phyloP scores from a whole-genome alignment of 768 basidiomycete genomes.

The Lepiota brunneoincarnata region DNA sequence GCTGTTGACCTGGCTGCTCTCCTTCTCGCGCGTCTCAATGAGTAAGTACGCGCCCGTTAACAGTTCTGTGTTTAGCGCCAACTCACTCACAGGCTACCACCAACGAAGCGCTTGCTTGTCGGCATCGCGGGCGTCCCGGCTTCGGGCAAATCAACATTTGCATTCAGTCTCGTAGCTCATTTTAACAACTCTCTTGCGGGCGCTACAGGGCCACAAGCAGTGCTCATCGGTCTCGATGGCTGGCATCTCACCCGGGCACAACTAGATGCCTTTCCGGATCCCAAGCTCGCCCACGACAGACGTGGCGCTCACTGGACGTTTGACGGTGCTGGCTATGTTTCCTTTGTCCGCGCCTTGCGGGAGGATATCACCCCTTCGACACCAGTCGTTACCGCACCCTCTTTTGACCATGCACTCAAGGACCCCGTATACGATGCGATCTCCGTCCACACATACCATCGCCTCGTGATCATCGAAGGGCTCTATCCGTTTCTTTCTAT shows the following conservation, averaged over 20 bases:
- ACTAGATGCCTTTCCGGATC: constrained; percentile 74
- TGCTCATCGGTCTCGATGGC: constrained; percentile 83
- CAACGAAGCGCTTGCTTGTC: constrained; percentile 54
- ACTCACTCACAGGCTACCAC: constrained; percentile 27
- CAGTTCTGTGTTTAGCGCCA: not conserved
- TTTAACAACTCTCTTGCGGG: constrained; percentile 43
- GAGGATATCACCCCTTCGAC: constrained; percentile 15
- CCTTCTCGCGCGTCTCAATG: constrained; percentile 26
- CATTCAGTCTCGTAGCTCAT: constrained; percentile 51
- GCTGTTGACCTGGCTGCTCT: constrained; percentile 20
- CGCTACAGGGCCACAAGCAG: constrained; percentile 24
- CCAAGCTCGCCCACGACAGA: constrained; percentile 72
- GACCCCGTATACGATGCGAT: constrained; percentile 71
- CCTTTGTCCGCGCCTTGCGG: constrained; percentile 61
- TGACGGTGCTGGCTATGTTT: constrained; percentile 66
- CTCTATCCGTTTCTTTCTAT: constrained; percentile 81
- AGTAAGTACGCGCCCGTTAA: constrained; percentile 36
- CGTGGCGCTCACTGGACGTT: constrained; percentile 94
- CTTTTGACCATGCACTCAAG: constrained; percentile 86
- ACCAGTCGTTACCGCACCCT: constrained; percentile 59
- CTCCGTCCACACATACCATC: constrained; percentile 57
- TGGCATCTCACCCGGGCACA: constrained; percentile 87
- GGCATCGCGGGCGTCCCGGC: constrained; percentile 82
- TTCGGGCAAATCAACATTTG: constrained; percentile 82
- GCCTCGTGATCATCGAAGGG: constrained; percentile 86